Conservation (phyloP, 2,329 filamentous ascomycete species). For the Xylariaceae sp. region DNA sequence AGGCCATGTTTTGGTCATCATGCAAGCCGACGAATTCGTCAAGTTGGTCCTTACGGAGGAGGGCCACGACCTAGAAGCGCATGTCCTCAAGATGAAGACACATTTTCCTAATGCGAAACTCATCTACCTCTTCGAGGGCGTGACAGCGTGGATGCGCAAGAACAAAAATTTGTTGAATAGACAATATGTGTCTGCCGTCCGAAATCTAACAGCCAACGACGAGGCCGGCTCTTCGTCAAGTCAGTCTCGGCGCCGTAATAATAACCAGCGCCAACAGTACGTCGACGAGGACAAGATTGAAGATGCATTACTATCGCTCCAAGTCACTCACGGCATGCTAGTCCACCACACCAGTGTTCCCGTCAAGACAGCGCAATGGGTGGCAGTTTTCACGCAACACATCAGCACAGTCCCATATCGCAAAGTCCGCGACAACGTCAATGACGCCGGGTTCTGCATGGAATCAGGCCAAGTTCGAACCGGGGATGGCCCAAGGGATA, state of each 20-base stretch:
- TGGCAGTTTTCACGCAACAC: constrained; percentile 71
- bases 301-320: constrained; percentile 65
- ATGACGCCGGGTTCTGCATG: constrained; percentile 70
- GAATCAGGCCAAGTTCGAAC: constrained; percentile 70
- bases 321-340: constrained; percentile 62
- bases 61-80: constrained; percentile 50
- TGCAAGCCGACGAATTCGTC: constrained; percentile 64
- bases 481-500: constrained; percentile 62
- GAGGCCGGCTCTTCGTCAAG: constrained; percentile 22
- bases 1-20: constrained; percentile 57
- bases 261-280: constrained; percentile 40
- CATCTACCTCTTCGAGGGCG: constrained; percentile 70
- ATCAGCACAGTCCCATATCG: constrained; percentile 73
- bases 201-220: constrained; percentile 39
- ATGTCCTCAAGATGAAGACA: constrained; percentile 53
- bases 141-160: constrained; percentile 62
- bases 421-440: constrained; percentile 45
- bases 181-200: constrained; percentile 63
- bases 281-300: constrained; percentile 67
- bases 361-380: constrained; percentile 68
- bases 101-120: constrained; percentile 51
- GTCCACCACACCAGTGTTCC: constrained; percentile 64
- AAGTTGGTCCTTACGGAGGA: constrained; percentile 48
- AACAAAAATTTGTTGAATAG: constrained; percentile 65
- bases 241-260: constrained; percentile 37